Conservation (phyloP, 805 yeast species). For the Hyphopichia homilentoma region DNA sequence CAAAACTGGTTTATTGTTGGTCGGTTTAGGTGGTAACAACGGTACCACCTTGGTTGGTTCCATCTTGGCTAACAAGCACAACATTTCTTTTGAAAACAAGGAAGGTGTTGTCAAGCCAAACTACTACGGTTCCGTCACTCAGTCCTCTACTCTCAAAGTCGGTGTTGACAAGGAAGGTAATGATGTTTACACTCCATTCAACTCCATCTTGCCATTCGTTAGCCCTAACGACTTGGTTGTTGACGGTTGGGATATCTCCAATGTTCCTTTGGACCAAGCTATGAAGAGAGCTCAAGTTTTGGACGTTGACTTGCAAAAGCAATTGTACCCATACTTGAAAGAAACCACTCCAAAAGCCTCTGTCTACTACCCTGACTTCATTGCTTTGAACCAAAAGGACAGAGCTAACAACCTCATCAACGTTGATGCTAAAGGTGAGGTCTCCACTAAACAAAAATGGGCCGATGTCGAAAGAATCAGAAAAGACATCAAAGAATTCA, state of each 20-base stretch:
- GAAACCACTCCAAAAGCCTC: slow-evolving; percentile 72
- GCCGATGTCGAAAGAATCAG: slow-evolving; percentile 83
- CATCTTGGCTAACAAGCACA: slow-evolving; percentile 77
- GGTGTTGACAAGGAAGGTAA: slow-evolving; percentile 80
- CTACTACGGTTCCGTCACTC: slow-evolving; percentile 93
- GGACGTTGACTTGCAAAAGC: slow-evolving; percentile 77
- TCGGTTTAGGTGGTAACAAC: slow-evolving; percentile 95
- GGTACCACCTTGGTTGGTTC: slow-evolving; percentile 91
- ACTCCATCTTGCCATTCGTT: slow-evolving; percentile 81
- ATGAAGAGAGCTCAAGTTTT: slow-evolving; percentile 84
- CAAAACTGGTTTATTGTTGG: slow-evolving; percentile 83
- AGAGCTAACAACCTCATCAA: slow-evolving; percentile 87
- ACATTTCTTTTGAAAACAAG: slow-evolving; percentile 75
- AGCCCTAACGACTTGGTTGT: slow-evolving; percentile 87
- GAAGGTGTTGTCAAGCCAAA: slow-evolving; percentile 72
- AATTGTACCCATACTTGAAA: slow-evolving; percentile 63
- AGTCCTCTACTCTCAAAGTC: slow-evolving; percentile 81
- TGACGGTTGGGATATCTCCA: slow-evolving; percentile 93
- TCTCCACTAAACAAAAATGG: slow-evolving; percentile 70
- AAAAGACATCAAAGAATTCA: slow-evolving; percentile 77
- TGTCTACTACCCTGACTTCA: slow-evolving; percentile 92
- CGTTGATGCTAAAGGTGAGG: slow-evolving; percentile 46
- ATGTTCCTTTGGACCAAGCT: slow-evolving; percentile 66
- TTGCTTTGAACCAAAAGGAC: slow-evolving; percentile 89
- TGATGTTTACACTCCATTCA: slow-evolving; percentile 91